Percentiles rank a stretch among this genome's conserved stretches.
phyloP scores from a whole-genome alignment of 129 eudicot species.

The Tanacetum coccineum region DNA sequence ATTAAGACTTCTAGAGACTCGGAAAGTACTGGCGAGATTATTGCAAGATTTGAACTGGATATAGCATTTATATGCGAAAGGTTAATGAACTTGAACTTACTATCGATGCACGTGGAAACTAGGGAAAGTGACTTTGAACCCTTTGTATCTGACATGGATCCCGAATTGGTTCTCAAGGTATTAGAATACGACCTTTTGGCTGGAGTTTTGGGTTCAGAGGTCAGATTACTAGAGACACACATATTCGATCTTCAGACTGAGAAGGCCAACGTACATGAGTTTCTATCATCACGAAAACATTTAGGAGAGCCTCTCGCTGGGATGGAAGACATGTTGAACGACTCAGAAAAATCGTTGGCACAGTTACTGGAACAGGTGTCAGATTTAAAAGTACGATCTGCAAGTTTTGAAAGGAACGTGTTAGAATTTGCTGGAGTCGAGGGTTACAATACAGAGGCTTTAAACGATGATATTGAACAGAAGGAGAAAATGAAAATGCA shows the following conservation, averaged over 20 bases:
- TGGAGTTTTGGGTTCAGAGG: constrained; percentile 63
- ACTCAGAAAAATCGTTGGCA: constrained; percentile 61
- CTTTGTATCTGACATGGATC: constrained; percentile 38
- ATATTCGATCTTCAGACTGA: constrained; percentile 48
- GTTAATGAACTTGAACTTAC: constrained; percentile 56
- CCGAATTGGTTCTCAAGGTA: constrained; percentile 37
- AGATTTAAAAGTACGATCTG: constrained; percentile 56
- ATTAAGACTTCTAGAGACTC: constrained; percentile 45
- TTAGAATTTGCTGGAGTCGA: constrained; percentile 33
- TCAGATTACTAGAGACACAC: constrained; percentile 39
- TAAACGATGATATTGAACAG: constrained; percentile 21
- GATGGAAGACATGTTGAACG: constrained; percentile 50
- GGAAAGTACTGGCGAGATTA: constrained; percentile 39
- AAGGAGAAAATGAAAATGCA: constrained; percentile 57
- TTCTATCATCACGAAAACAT: constrained; percentile 38
- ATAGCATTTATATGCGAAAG: constrained; percentile 62
- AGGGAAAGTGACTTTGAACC: constrained; percentile 76
- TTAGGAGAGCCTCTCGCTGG: constrained; percentile 31
- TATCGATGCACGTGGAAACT: constrained; percentile 67
- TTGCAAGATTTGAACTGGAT: constrained; percentile 59
- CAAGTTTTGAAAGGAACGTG: constrained; percentile 48
- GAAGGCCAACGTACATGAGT: constrained; percentile 30
- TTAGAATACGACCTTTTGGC: constrained; percentile 63
- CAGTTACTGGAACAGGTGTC: constrained; percentile 54
- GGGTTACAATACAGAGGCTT: constrained; percentile 21